Percentiles rank a stretch among this genome's conserved stretches.
These are phyloP conservation scores for Penicillium roqueforti DNA, from an alignment of 495 filamentous ascomycete species.

Conservation along the genomic window DNA sequence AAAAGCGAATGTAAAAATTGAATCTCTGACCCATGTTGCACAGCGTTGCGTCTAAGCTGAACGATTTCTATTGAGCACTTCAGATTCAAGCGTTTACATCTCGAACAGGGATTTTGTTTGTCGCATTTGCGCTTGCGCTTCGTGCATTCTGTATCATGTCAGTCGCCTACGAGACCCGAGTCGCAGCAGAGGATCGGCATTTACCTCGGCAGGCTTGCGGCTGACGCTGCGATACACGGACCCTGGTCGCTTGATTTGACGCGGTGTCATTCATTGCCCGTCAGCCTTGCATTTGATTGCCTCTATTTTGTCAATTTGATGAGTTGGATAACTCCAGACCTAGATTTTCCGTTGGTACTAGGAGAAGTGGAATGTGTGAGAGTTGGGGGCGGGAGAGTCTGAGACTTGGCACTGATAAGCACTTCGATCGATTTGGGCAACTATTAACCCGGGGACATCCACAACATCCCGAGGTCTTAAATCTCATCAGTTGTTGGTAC, in stretches of 20 bases:
- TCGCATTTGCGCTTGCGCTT: conserved; percentile 33
- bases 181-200: background rate
- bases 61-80: conserved; percentile 31
- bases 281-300: background rate
- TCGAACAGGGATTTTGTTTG: conserved; percentile 29
- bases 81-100: conserved; percentile 27
- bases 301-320: background rate
- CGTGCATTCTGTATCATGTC: conserved; percentile 25
- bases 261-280: conserved; percentile 3
- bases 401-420: conserved; percentile 2
- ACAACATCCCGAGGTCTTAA: background rate
- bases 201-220: conserved; percentile 33
- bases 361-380: background rate
- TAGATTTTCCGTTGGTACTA: background rate
- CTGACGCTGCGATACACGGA: conserved; percentile 31
- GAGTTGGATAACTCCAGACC: background rate
- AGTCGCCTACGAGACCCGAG: conserved; percentile 1
- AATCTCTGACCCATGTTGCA: conserved; percentile 30
- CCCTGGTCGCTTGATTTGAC: conserved; percentile 8
- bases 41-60: conserved; percentile 23
- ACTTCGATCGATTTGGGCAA: background rate
- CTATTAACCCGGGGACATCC: background rate
- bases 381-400: background rate
- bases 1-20: conserved; percentile 27
- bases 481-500: background rate